phyloP scores from a whole-genome alignment of 495 filamentous ascomycete species.

The Penicillium bovifimosum region DNA sequence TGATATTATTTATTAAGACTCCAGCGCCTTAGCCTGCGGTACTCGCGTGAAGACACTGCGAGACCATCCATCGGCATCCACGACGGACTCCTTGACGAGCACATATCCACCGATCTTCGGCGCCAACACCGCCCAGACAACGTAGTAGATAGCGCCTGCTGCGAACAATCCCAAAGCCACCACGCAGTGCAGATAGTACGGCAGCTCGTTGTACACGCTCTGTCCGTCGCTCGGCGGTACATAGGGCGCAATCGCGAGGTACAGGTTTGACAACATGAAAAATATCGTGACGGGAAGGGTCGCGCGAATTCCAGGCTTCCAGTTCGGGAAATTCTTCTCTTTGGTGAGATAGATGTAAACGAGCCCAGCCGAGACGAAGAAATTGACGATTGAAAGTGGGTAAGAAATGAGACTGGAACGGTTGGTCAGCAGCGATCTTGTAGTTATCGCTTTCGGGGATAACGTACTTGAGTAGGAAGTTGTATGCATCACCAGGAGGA shows the following conservation, averaged over 20 bases:
- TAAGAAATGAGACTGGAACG: conserved; percentile 52
- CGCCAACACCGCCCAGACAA: conserved; percentile 50
- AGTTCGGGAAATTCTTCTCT: conserved; percentile 32
- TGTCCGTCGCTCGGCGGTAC: conserved; percentile 54
- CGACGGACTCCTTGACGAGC: conserved; percentile 54
- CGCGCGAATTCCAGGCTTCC: conserved; percentile 31
- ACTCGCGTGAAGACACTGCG: conserved; percentile 34
- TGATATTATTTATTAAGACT: background rate
- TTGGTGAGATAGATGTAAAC: conserved; percentile 52
- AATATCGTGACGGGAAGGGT: conserved; percentile 47
- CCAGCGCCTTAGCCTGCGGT: conserved; percentile 11
- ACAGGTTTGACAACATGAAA: conserved; percentile 52
- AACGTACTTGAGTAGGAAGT: conserved; percentile 56
- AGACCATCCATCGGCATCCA: conserved; percentile 52
- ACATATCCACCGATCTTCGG: conserved; percentile 50
- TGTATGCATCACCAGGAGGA: conserved; percentile 59
- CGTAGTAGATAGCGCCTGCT: conserved; percentile 51
- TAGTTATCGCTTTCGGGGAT: conserved; percentile 10
- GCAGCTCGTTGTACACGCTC: conserved; percentile 57
- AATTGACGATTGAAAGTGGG: conserved; percentile 55
- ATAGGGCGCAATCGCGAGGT: conserved; percentile 59
- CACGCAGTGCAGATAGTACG: conserved; percentile 59
- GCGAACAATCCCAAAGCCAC: conserved; percentile 53
- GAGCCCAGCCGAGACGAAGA: conserved; percentile 52
- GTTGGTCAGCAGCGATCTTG: conserved; percentile 21